phyloP scores from a whole-genome alignment of 768 basidiomycete genomes.

The Mycena haematopus region DNA sequence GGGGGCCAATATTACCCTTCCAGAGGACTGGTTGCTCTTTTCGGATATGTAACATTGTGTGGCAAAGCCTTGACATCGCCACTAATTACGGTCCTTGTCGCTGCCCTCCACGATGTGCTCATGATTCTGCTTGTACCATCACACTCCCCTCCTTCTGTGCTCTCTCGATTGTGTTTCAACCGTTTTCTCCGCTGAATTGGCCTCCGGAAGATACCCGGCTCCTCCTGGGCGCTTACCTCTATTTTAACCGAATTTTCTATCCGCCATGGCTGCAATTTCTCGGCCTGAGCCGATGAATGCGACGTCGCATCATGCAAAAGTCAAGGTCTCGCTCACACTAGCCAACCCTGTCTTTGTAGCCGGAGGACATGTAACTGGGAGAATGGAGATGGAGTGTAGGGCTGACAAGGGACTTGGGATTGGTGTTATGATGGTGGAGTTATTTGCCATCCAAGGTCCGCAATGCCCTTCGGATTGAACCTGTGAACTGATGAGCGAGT shows the following conservation, averaged over 20 bases:
- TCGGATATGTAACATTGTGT: too few relatives aligned
- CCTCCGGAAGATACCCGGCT: conserved; percentile 10
- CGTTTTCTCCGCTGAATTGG: background rate
- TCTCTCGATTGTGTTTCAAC: conserved; percentile 8
- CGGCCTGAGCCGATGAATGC: conserved; percentile 78
- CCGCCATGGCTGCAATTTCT: conserved; percentile 26
- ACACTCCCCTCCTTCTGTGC: background rate
- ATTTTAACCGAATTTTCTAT: conserved; percentile 8
- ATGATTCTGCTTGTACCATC: conserved; percentile 25
- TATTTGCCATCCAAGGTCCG: conserved; percentile 75
- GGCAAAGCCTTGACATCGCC: background rate
- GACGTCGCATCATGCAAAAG: conserved; percentile 77
- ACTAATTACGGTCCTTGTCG: conserved; percentile 23
- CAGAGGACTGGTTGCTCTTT: too few relatives aligned
- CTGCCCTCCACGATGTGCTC: conserved; percentile 24
- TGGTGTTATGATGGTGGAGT: conserved; percentile 77
- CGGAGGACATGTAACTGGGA: conserved; percentile 70
- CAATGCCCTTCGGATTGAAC: conserved; percentile 3
- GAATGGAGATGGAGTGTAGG: conserved; percentile 81
- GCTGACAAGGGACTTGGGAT: conserved; percentile 79
- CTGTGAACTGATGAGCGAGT: conserved; percentile 19
- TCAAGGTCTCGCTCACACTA: conserved; percentile 69
- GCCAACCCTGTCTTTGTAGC: conserved; percentile 69
- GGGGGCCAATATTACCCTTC: too few relatives aligned
- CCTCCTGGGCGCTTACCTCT: background rate